Evolutionary conservation across 768 basidiomycete genomes (phyloP).

Genomic region (Collybia nuda): DNA sequence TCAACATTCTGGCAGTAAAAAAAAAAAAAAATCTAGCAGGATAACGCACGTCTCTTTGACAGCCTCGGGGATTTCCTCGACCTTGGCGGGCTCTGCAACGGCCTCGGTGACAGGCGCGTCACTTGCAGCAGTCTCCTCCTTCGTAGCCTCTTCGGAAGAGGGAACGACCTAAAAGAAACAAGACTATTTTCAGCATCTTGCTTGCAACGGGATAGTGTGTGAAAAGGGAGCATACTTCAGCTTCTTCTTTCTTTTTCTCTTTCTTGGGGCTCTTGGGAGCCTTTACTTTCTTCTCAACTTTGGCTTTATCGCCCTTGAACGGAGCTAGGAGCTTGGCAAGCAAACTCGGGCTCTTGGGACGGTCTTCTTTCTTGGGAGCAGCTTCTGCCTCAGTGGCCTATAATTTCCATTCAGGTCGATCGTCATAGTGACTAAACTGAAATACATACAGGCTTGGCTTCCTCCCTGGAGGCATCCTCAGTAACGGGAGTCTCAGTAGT

Average conservation of each 20-base stretch:
- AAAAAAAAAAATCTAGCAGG: too few relatives aligned
- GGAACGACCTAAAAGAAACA: conserved; percentile 35
- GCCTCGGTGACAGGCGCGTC: conserved; percentile 33
- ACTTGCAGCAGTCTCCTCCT: conserved; percentile 26
- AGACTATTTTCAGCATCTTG: too few relatives aligned
- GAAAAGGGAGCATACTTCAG: conserved; percentile 41
- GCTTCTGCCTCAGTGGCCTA: conserved; percentile 45
- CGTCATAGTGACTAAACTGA: neutral
- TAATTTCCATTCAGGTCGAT: conserved; percentile 9
- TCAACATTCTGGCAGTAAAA: too few relatives aligned
- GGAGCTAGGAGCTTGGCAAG: conserved; percentile 78
- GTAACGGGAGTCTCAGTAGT: conserved; percentile 17
- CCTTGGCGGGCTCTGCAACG: conserved; percentile 28
- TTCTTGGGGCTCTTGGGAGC: conserved; percentile 78
- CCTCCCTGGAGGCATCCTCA: conserved; percentile 37
- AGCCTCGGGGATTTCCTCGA: conserved; percentile 32
- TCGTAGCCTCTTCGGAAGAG: conserved; percentile 40
- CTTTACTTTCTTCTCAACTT: conserved; percentile 62
- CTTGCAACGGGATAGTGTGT: too few relatives aligned
- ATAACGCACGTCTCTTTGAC: conserved; percentile 68
- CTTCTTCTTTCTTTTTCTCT: conserved; percentile 79
- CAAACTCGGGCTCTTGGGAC: conserved; percentile 77
- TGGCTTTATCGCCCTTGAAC: conserved; percentile 70
- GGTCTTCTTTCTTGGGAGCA: conserved; percentile 68
- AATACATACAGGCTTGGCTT: conserved; percentile 39